Percentiles rank a stretch among this genome's conserved stretches.
phyloP scores from a whole-genome alignment of 305 asterid species.

The Salvia sclarea region DNA sequence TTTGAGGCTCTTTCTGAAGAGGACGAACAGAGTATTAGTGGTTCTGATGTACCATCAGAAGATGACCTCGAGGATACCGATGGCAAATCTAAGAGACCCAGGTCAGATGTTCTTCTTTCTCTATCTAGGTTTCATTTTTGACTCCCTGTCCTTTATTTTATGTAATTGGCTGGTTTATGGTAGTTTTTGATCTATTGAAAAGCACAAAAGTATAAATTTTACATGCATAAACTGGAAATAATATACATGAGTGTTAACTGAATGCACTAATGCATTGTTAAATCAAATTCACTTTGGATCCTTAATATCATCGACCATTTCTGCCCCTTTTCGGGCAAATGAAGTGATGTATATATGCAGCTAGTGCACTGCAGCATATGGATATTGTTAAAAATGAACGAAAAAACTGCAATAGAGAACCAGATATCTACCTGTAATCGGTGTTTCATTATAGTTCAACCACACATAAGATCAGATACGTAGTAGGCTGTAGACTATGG shows the following conservation, averaged over 20 bases:
- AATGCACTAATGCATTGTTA: background rate
- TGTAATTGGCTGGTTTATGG: background rate
- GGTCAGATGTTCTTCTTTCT: slow-evolving; percentile 41
- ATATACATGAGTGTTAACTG: too few relatives aligned
- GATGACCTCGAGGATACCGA: slow-evolving; percentile 47
- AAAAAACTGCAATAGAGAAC: too few relatives aligned
- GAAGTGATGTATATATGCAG: background rate
- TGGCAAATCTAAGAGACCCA: slow-evolving; percentile 53
- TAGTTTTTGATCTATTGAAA: background rate
- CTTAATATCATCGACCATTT: background rate
- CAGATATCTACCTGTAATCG: background rate
- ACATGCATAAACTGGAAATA: background rate
- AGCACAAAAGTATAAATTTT: background rate
- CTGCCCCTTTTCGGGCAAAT: background rate
- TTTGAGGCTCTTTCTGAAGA: slow-evolving; percentile 68
- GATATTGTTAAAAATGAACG: too few relatives aligned
- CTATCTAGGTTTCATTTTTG: background rate
- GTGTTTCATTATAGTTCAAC: background rate
- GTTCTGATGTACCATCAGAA: slow-evolving; percentile 63
- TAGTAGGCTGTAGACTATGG: background rate
- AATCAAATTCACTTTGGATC: background rate
- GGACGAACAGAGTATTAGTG: slow-evolving; percentile 52
- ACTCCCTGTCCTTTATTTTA: background rate
- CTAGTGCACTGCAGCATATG: background rate
- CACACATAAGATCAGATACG: background rate